Conservation (phyloP, 257 asterid genomes). For the Nicotiana sylvestris region DNA sequence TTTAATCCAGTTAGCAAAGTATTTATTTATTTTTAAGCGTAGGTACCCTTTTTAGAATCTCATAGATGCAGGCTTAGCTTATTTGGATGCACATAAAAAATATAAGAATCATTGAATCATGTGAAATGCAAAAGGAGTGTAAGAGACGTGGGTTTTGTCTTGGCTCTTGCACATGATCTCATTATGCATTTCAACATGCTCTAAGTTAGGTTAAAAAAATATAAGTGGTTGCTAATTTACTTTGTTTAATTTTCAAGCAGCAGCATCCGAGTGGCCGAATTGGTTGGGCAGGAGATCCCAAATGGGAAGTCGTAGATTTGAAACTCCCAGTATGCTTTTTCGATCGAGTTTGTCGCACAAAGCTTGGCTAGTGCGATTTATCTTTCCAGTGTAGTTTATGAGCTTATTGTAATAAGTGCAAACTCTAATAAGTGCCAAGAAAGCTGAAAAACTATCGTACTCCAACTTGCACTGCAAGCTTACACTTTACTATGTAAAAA, state of each 20-base stretch:
- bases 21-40: background rate
- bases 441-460: background rate
- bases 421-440: background rate
- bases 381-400: no score
- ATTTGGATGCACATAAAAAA: background rate
- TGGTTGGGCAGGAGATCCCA: no score
- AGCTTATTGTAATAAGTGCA: no score
- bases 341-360: no score
- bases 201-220: background rate
- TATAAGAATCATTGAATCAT: constrained; percentile 1
- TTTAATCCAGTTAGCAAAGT: background rate
- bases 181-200: constrained; percentile 6
- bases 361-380: no score
- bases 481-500: background rate
- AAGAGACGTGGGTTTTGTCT: constrained; percentile 10
- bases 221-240: background rate
- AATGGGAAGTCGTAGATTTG: no score
- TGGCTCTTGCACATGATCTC: background rate
- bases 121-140: background rate
- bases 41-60: background rate
- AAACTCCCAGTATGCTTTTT: no score
- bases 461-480: background rate
- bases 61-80: background rate
- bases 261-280: no score
- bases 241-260: background rate